phyloP scores from a whole-genome alignment of 2,329 filamentous ascomycete species.

The Phoma sp. region DNA sequence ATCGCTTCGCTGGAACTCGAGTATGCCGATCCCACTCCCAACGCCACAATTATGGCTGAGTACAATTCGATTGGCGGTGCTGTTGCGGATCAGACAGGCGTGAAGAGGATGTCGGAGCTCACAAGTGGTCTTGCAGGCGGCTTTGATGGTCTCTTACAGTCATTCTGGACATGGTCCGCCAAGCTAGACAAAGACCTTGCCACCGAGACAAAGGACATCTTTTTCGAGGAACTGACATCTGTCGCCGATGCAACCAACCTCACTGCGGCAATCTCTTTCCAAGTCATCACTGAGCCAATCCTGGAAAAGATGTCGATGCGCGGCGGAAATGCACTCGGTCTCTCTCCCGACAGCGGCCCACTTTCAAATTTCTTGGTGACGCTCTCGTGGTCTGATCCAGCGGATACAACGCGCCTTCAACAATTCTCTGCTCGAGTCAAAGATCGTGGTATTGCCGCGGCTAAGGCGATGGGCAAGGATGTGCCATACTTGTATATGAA shows the following conservation, averaged over 20 bases:
- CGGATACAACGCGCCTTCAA: slow-evolving; percentile 33
- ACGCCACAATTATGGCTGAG: slow-evolving; percentile 34
- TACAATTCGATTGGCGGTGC: slow-evolving; percentile 30
- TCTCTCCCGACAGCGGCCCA: slow-evolving; percentile 27
- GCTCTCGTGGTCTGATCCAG: slow-evolving; percentile 26
- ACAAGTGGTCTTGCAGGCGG: slow-evolving; percentile 21
- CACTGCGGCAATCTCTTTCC: slow-evolving; percentile 29
- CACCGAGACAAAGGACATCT: slow-evolving; percentile 29
- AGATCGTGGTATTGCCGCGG: slow-evolving; percentile 14
- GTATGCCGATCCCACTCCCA: slow-evolving; percentile 30
- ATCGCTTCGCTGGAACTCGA: slow-evolving; percentile 31
- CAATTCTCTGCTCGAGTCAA: slow-evolving; percentile 24
- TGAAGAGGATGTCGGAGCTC: slow-evolving; percentile 29
- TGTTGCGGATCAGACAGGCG: slow-evolving; percentile 21
- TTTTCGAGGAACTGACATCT: slow-evolving; percentile 27
- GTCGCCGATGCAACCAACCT: slow-evolving; percentile 26
- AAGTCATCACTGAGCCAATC: slow-evolving; percentile 33
- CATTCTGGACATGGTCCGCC: slow-evolving; percentile 37
- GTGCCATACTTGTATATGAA: slow-evolving; percentile 53
- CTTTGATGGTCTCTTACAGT: slow-evolving; percentile 27
- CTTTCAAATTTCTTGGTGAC: slow-evolving; percentile 25
- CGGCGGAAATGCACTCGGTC: slow-evolving; percentile 41
- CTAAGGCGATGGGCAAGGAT: slow-evolving; percentile 12
- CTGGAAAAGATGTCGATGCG: slow-evolving; percentile 27
- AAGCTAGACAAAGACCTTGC: slow-evolving; percentile 32